Evolutionary conservation across 2,329 filamentous ascomycete genomes (phyloP), one percentile per base, ranked within the genome.

Genomic region (Ophiostoma himal-ulmi): DNA sequence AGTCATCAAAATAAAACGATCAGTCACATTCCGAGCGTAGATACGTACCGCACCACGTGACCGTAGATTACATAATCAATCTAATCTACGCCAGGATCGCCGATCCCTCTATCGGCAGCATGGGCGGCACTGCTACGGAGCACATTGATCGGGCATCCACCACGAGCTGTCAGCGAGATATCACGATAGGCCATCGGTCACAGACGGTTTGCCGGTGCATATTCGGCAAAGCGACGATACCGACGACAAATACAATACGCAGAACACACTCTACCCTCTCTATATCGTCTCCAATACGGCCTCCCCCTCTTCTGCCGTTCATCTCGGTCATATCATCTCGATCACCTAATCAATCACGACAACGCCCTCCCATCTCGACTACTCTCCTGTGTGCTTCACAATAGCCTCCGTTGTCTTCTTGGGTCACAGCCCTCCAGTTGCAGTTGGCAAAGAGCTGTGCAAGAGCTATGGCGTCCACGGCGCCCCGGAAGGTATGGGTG

Each of bases 401-500:
- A 13, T 26, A 11, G 26, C n/a, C n/a, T 37, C 60, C 30, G 26
- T 66, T 41, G 30, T 44, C 48, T 20, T 44, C 1, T 20, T 48
- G 1, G 5, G 41, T 17, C 14, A 5, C 13, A 13, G 41, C 41
- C 13, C 13, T 17, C 17, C 3, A 44, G 20, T 7, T n/a, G 22
- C 48, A 22, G 52, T 11, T 57, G 52, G 30, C 10, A 22, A 26
- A 7, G 52, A 26, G n/a, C 52, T 26, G 52, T 7, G 8, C n/a
- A 57, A 10, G 5, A 30, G 30, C 39, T 11, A 71, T 69, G 68
- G 64, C 68, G 37, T 30, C 62, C 52, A 48, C 68, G 36, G 66
- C 41, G 44, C 88, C 85, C 71, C 86, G 92, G 78, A 97, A 96
- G 84, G 89, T 98, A 76, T 99, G 95, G 95, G 94, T 98, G 78